phyloP scores from a whole-genome alignment of 2,329 filamentous ascomycete genomes.

The Microdochium nivale region DNA sequence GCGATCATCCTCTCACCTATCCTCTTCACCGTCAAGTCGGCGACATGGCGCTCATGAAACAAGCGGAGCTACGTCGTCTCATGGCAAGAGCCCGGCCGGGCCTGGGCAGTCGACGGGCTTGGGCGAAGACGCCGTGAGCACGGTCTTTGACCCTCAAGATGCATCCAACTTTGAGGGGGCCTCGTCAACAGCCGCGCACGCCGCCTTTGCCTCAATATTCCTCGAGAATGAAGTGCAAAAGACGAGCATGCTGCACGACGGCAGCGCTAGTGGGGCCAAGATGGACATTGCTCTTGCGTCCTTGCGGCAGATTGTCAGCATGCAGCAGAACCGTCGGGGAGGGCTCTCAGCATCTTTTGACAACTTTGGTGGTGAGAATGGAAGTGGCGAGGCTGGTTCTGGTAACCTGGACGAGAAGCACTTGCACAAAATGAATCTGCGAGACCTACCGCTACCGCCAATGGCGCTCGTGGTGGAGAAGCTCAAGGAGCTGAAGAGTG shows the following conservation, averaged over 20 bases:
- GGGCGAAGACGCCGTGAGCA: conserved; percentile 32
- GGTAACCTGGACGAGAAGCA: conserved; percentile 26
- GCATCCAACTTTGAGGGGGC: conserved; percentile 35
- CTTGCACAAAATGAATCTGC: conserved; percentile 34
- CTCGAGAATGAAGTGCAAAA: conserved; percentile 24
- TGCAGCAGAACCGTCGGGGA: conserved; percentile 29
- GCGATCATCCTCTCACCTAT: not conserved
- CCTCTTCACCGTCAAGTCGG: not conserved
- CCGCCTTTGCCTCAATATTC: conserved; percentile 36
- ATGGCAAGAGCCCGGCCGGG: not conserved
- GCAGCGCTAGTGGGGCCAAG: conserved; percentile 32
- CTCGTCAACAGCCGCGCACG: conserved; percentile 35
- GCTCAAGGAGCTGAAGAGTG: conserved; percentile 39
- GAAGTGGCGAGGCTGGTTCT: conserved; percentile 10
- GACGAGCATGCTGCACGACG: conserved; percentile 1
- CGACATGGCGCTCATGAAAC: not conserved
- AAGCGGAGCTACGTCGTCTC: not conserved
- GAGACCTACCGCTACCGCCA: conserved; percentile 47
- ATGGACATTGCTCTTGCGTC: conserved; percentile 44
- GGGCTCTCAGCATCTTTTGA: not conserved
- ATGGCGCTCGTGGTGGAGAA: conserved; percentile 38
- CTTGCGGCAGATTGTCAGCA: conserved; percentile 41
- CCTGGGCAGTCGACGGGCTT: conserved; percentile 3
- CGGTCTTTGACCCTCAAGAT: conserved; percentile 45
- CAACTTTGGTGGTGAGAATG: not conserved